A percentile compares a stretch with the other conserved stretches of the same genome.
phyloP scores from a whole-genome alignment of 2,329 filamentous ascomycete genomes.

The Intubia oerlemansii region DNA sequence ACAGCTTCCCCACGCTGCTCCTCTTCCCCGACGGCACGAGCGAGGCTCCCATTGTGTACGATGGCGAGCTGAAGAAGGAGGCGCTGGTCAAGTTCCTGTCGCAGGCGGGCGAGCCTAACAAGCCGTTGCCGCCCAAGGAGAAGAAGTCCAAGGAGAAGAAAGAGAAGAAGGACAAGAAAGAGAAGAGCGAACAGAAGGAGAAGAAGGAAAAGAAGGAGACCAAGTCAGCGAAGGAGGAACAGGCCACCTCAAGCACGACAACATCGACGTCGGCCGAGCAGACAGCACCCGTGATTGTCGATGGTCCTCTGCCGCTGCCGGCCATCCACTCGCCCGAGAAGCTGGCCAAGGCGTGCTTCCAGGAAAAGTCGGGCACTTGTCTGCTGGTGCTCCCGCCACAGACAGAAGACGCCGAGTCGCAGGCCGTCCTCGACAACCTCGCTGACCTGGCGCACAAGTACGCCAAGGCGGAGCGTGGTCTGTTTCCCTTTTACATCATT shows the following conservation, averaged over 20 bases:
- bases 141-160: conserved; percentile 5
- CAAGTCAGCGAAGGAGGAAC: conserved; percentile 16
- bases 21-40: conserved; percentile 52
- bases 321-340: conserved; percentile 40
- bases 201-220: conserved; percentile 17
- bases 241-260: too few species aligned
- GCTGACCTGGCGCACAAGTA: conserved; percentile 62
- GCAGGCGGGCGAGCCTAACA: conserved; percentile 60
- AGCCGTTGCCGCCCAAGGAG: conserved; percentile 30
- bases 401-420: conserved; percentile 16
- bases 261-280: too few species aligned
- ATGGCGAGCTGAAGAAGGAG: conserved; percentile 71
- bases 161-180: conserved; percentile 19
- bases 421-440: conserved; percentile 39
- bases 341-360: conserved; percentile 52
- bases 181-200: conserved; percentile 12
- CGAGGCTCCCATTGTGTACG: conserved; percentile 50
- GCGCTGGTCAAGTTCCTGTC: conserved; percentile 65
- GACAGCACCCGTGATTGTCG: conserved; percentile 23
- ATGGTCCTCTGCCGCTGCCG: conserved; percentile 39
- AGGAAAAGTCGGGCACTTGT: conserved; percentile 58
- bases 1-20: conserved; percentile 59
- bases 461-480: conserved; percentile 36
- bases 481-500: conserved; percentile 72
- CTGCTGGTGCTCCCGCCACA: conserved; percentile 45